Base-by-base conservation (phyloP, 768 basidiomycete species). In the Infundibulicybe gibba region DNA sequence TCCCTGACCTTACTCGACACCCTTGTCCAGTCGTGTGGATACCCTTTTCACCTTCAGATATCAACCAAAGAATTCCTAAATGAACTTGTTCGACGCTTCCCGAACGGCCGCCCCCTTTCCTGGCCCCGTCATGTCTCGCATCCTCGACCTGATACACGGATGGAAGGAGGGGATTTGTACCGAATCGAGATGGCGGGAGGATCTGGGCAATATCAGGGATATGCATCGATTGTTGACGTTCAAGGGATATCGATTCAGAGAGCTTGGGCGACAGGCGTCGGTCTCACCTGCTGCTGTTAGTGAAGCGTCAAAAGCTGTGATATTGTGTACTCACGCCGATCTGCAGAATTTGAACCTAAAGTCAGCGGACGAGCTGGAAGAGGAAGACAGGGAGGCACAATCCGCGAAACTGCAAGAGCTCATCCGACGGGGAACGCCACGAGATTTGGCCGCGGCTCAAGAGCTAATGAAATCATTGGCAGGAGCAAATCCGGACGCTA, bases 351-450 rank as follows among this genome's bases (percentile, higher is more conserved):
- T 44, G 9, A 90, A 86, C 53, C 72, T 99, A 21, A 98, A 97
- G 72, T 85, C 90, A 0, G 94, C 97, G 0, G 92, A 94, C 46
- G 95, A 99, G 64, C 80, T 99, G 2, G 97, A 99, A 61, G 85
- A 83, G 49, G 97, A 98, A 61, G 97, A 99, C 62, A 79, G 97
- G 11, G 85, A 84, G 49, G 97, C 95, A 0, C 95, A 99, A 61
- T 85, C 87, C 0, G 97, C 97, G 0, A 98, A 99, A 72, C 76
- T 99, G n/a, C 97, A 99, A 66, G 97, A 99, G 63, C 81, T 98
- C 33, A 97, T 99, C 49, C 82, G 97, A 40, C 74, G 97, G 45
- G 97, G 95, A 12, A 95, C 95, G 15, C 97, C 97, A 0, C 81
- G 92, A 54, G 97, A 99, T 67, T 79, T 99, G 1, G 89, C 87